Conservation (phyloP, 2,329 filamentous ascomycete genomes). For the Pseudomassariella vexata region DNA sequence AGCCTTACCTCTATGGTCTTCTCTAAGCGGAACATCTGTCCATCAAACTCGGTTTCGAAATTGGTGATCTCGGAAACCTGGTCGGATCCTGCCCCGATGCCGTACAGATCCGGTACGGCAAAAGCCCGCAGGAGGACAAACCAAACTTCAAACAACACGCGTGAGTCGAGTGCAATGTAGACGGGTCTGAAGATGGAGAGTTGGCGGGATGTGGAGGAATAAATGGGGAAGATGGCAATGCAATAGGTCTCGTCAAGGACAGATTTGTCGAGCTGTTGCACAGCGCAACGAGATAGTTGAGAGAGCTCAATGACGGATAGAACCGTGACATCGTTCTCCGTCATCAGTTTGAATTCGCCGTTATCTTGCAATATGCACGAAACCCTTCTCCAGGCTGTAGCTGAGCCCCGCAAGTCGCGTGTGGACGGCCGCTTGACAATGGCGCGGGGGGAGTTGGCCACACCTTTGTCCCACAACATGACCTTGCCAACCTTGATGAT, state of each 20-base stretch:
- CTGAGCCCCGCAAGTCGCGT: slow-evolving; percentile 45
- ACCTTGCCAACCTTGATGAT: slow-evolving; percentile 96
- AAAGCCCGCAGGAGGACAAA: slow-evolving; percentile 88
- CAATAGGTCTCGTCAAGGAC: slow-evolving; percentile 91
- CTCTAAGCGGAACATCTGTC: slow-evolving; percentile 55
- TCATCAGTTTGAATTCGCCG: slow-evolving; percentile 85
- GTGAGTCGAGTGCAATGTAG: slow-evolving; percentile 79
- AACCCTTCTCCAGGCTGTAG: slow-evolving; percentile 74
- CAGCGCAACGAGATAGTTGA: slow-evolving; percentile 80
- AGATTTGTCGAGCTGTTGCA: slow-evolving; percentile 84
- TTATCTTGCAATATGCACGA: slow-evolving; percentile 94
- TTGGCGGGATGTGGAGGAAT: slow-evolving; percentile 67
- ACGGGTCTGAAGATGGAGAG: slow-evolving; percentile 79
- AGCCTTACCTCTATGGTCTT: slow-evolving; percentile 54
- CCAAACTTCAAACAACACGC: slow-evolving; percentile 95
- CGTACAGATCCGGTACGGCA: slow-evolving; percentile 86
- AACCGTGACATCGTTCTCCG: slow-evolving; percentile 75
- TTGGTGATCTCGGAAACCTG: slow-evolving; percentile 37
- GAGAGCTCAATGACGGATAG: slow-evolving; percentile 82
- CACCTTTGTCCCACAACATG: slow-evolving; percentile 81
- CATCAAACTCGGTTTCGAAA: slow-evolving; percentile 30
- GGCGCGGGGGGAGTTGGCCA: slow-evolving; percentile 46
- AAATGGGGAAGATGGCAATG: slow-evolving; percentile 92
- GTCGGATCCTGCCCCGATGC: slow-evolving; percentile 41
- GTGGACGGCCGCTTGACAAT: slow-evolving; percentile 54